Evolutionary conservation across 1,139 yeast species (phyloP).

Genomic region (Magnusiomyces suaveolens): DNA sequence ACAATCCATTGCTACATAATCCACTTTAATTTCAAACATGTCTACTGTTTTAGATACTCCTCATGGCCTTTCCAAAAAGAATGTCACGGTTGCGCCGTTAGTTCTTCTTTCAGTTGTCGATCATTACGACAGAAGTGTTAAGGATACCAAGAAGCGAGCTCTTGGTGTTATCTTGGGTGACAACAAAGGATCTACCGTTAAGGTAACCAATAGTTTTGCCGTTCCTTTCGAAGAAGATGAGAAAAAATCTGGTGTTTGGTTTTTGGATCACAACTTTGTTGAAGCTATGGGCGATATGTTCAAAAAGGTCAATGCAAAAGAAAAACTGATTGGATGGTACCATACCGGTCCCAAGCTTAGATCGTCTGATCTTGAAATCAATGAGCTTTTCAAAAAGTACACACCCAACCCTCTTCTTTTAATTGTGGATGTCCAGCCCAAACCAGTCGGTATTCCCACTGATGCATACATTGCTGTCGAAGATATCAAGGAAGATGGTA

Average conservation of each 20-base stretch:
- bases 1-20: no score
- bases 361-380: conserved; percentile 81
- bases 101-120: conserved; percentile 91
- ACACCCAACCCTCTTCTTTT: conserved; percentile 74
- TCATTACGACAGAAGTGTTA: conserved; percentile 80
- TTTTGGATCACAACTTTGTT: conserved; percentile 89
- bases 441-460: conserved; percentile 78
- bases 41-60: conserved; percentile 16
- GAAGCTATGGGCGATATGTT: conserved; percentile 98
- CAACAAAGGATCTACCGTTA: conserved; percentile 35
- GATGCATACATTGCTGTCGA: conserved; percentile 93
- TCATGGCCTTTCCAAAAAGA: conserved; percentile 33
- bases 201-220: conserved; percentile 41
- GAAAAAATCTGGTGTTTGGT: conserved; percentile 87
- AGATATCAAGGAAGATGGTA: conserved; percentile 94
- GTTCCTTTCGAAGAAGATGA: conserved; percentile 98
- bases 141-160: conserved; percentile 66
- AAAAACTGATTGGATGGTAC: conserved; percentile 94
- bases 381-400: conserved; percentile 79
- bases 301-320: conserved; percentile 93
- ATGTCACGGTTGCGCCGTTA: conserved; percentile 89
- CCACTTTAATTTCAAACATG: conserved; percentile 5
- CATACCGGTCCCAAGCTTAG: conserved; percentile 93
- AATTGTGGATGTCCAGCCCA: conserved; percentile 85
- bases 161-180: conserved; percentile 94